These are phyloP conservation scores for Fusarium ramigenum DNA, from an alignment of 2,329 filamentous ascomycete genomes.

Conservation along the genomic window DNA sequence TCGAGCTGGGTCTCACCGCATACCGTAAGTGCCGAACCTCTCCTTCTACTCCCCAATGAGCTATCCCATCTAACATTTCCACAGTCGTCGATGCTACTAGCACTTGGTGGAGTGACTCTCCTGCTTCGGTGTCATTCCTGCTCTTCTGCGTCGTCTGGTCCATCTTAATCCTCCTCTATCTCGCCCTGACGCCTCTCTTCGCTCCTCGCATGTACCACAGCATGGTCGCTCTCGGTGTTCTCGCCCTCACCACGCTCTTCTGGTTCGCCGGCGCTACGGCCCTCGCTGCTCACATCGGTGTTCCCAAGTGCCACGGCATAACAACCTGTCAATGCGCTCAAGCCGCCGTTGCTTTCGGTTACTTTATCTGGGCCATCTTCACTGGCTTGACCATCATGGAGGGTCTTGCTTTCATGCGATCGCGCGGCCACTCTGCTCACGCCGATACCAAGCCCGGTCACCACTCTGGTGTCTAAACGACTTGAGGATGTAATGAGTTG, in stretches of 20 bases:
- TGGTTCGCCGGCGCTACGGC: constrained; percentile 91
- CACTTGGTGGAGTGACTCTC: not conserved
- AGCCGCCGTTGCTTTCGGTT: constrained; percentile 72
- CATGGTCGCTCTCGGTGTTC: constrained; percentile 71
- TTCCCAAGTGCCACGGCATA: constrained; percentile 61
- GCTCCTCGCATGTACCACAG: constrained; percentile 69
- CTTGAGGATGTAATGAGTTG: not conserved
- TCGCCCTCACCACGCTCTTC: constrained; percentile 81
- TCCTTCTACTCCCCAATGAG: not conserved
- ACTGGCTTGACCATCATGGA: constrained; percentile 59
- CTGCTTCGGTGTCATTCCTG: constrained; percentile 63
- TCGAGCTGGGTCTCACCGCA: constrained; percentile 78
- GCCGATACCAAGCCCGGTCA: constrained; percentile 43
- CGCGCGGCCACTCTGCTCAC: constrained; percentile 48
- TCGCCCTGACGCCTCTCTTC: constrained; percentile 73
- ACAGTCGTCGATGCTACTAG: constrained; percentile 42
- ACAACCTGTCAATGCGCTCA: constrained; percentile 68
- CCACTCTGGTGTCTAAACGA: constrained; percentile 21
- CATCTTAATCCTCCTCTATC: constrained; percentile 74
- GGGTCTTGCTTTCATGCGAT: constrained; percentile 54
- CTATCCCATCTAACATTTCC: constrained; percentile 5
- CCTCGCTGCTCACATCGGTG: constrained; percentile 71
- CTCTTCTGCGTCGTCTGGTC: constrained; percentile 84
- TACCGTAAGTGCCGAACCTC: constrained; percentile 67
- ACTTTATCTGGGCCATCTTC: constrained; percentile 68